Base-by-base conservation (phyloP, 192 early-diverging fungal genomes). In the Coemansia guatemalensis region DNA sequence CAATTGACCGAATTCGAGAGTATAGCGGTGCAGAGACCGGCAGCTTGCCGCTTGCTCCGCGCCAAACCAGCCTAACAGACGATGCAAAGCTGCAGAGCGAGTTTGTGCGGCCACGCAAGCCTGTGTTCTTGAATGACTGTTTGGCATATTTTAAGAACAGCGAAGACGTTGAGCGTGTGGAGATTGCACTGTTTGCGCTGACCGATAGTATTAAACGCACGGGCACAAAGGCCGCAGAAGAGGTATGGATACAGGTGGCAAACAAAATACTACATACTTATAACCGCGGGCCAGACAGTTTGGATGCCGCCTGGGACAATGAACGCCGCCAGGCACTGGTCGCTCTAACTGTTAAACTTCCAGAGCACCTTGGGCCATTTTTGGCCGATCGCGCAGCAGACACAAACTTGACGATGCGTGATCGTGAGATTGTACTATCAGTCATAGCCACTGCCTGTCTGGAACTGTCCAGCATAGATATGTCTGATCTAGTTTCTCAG, bases 381-480 rank as follows among this genome's bases (percentile, higher is more conserved):
- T 26, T 81, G 64, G 72, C 73, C 4, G 73, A 81, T 56, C 56
- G 68, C 4, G 65, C 73, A 27, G 65, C 68, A 48, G 78, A 81
- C 39, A 62, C 73, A 48, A 75, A 81, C 23, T 26, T 81, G 69
- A 75, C 72, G 0, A 18, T 68, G 9, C 55, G 49, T 56, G 73
- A 81, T 39, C 72, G 73, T 48, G 68, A 75, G 62, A 64, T 81
- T 24, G 73, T 75, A 41, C 56, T 69, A 3, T 67, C 78, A 0
- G 78, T 73, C 6, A 81, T 81, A 32, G 54, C 78, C 51, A 66
- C 65, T 4, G 73, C 78, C 7, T 74, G 73, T n/a, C 44, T 81
- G 11, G 57, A 56, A 52, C 54, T 81, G 17, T 53, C 78, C 0
- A 73, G 58, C 5, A 12, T 64, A 22, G 56, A 53, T 24, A 39